Percentiles rank a stretch among this genome's conserved stretches.
These are phyloP conservation scores for Adiantum capillusveneris DNA, from an alignment of 75 land plant genomes.

Conservation along the genomic window DNA sequence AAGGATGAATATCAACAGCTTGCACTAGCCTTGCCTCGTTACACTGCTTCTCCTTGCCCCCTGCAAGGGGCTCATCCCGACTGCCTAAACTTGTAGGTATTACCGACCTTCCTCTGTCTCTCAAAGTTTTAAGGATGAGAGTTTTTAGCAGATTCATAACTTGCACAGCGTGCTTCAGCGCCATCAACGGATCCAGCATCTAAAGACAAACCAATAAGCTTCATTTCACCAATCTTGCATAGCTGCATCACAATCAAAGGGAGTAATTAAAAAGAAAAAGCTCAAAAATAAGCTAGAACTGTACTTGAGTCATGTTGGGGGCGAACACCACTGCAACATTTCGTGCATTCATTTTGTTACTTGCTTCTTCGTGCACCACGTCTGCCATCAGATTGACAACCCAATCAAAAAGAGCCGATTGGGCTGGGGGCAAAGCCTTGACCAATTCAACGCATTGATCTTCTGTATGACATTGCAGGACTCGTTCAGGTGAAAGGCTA, in stretches of 20 bases:
- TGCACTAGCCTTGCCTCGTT: too few relatives aligned
- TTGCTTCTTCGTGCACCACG: slow-evolving; percentile 61
- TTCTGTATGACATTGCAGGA: slow-evolving; percentile 68
- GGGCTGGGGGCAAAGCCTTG: slow-evolving; percentile 56
- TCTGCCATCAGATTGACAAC: slow-evolving; percentile 90
- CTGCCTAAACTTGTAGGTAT: too few relatives aligned
- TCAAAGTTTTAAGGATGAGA: slow-evolving; percentile 47
- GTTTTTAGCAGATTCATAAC: slow-evolving; percentile 87
- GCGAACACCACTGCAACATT: slow-evolving; percentile 94
- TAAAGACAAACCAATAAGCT: too few relatives aligned
- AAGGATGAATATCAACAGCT: too few relatives aligned
- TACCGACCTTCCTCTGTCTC: too few relatives aligned
- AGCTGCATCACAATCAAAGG: background rate
- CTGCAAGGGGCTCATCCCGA: too few relatives aligned
- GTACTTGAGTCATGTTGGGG: slow-evolving; percentile 90
- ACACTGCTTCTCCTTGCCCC: too few relatives aligned
- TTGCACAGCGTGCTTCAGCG: slow-evolving; percentile 89
- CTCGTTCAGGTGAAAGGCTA: slow-evolving; percentile 62
- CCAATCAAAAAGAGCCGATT: slow-evolving; percentile 76
- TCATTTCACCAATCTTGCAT: background rate
- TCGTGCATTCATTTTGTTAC: slow-evolving; percentile 85
- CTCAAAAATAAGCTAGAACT: too few relatives aligned
- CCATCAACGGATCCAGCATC: slow-evolving; percentile 89
- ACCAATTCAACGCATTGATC: slow-evolving; percentile 61
- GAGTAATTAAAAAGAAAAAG: background rate